phyloP scores from a whole-genome alignment of 2,329 filamentous ascomycete genomes.

The Alternaria arbusti region DNA sequence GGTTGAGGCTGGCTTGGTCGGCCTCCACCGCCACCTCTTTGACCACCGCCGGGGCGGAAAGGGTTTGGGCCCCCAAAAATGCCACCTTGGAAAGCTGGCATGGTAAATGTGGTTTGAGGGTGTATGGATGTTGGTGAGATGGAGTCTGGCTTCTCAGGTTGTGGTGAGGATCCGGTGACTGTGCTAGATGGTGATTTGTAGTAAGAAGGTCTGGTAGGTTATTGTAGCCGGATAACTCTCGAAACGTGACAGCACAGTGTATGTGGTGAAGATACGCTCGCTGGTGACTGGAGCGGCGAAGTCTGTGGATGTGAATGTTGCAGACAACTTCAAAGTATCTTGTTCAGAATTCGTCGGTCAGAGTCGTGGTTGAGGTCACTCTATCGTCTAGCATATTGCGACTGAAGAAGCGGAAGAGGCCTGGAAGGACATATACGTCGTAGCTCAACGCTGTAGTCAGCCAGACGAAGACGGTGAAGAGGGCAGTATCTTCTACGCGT shows the following conservation, averaged over 20 bases:
- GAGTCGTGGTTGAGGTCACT: neutral
- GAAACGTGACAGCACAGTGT: neutral
- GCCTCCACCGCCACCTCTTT: neutral
- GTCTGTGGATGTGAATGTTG: neutral
- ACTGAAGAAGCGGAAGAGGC: neutral
- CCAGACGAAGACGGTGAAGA: neutral
- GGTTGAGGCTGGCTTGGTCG: neutral
- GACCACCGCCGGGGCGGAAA: neutral
- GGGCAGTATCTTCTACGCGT: neutral
- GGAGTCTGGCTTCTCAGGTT: neutral
- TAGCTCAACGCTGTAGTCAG: neutral
- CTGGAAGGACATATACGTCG: neutral
- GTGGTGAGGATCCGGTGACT: neutral
- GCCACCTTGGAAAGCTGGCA: neutral
- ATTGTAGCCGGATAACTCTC: neutral
- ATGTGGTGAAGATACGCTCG: neutral
- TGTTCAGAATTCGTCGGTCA: neutral
- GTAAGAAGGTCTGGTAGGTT: neutral
- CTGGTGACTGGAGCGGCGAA: neutral
- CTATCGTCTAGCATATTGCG: neutral
- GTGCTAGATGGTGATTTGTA: neutral
- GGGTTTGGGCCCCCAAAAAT: neutral
- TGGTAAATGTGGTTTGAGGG: neutral
- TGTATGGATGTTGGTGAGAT: neutral
- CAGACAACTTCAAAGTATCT: neutral